Evolutionary conservation across 139 green algal species (phyloP).

Genomic region (Desmodesmus armatus): DNA sequence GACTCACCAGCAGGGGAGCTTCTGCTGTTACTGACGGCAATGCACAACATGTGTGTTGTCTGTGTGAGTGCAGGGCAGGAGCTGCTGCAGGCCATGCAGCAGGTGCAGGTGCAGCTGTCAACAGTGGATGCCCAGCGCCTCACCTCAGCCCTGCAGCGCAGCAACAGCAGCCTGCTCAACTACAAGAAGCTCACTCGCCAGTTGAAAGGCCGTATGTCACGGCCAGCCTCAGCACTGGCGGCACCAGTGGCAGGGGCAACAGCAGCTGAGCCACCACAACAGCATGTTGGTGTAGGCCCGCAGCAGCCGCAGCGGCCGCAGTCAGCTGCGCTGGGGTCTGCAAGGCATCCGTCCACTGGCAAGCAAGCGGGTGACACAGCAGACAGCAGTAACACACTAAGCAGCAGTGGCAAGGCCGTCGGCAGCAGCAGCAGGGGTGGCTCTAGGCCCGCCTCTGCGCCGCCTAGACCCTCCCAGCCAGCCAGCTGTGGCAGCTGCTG

Average conservation of each 20-base stretch:
- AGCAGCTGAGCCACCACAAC: neutral
- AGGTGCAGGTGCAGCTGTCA: conserved; percentile 7
- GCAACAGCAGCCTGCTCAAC: conserved; percentile 34
- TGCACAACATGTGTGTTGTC: too few relatives aligned
- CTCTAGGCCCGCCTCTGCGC: neutral
- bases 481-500: neutral
- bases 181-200: conserved; percentile 28
- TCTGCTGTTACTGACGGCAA: too few relatives aligned
- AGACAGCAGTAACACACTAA: neutral
- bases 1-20: too few relatives aligned
- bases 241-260: conserved; percentile 3
- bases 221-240: conserved; percentile 12
- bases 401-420: neutral
- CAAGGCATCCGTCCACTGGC: too few relatives aligned
- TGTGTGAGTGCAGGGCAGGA: conserved; percentile 12
- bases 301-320: neutral
- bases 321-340: too few relatives aligned
- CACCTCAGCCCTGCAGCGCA: conserved; percentile 4
- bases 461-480: neutral
- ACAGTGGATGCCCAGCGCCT: neutral
- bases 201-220: conserved; percentile 4
- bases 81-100: neutral
- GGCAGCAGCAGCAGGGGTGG: neutral
- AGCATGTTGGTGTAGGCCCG: neutral
- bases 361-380: too few relatives aligned